These are phyloP conservation scores for Rutstroemia sp. DNA, from an alignment of 2,329 filamentous ascomycete species.

Conservation along the genomic window DNA sequence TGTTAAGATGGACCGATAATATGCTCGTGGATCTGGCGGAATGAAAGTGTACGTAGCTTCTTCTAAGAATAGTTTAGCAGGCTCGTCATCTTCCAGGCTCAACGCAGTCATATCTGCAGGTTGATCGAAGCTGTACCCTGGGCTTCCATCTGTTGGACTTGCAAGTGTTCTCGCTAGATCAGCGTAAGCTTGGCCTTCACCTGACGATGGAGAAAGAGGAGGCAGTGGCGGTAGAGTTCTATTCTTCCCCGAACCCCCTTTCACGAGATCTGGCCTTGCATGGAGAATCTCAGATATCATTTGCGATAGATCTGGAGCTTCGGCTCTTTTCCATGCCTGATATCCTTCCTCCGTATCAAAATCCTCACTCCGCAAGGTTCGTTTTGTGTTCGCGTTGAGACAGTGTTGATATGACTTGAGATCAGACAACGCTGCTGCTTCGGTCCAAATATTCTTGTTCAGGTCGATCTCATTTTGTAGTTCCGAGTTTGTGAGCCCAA, in stretches of 20 bases:
- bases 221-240: conserved; percentile 51
- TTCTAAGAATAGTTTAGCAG: conserved; percentile 35
- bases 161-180: conserved; percentile 42
- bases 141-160: conserved; percentile 34
- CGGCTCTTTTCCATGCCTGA: conserved; percentile 84
- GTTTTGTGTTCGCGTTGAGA: conserved; percentile 68
- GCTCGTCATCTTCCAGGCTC: conserved; percentile 25
- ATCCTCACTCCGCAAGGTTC: conserved; percentile 73
- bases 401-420: conserved; percentile 90
- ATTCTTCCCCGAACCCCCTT: conserved; percentile 41
- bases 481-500: conserved; percentile 69
- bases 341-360: conserved; percentile 89
- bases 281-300: conserved; percentile 91
- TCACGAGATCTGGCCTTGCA: conserved; percentile 77
- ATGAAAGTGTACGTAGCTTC: conserved; percentile 80
- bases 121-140: conserved; percentile 34
- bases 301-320: conserved; percentile 77
- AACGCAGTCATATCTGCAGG: conserved; percentile 29
- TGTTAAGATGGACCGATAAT: conserved; percentile 75
- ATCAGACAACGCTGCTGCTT: conserved; percentile 82
- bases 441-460: conserved; percentile 77
- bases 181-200: conserved; percentile 39
- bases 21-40: conserved; percentile 72
- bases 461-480: conserved; percentile 83
- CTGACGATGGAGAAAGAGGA: conserved; percentile 28